Evolutionary conservation across 768 basidiomycete genomes (phyloP).

Genomic region (Mycena indigotica): DNA sequence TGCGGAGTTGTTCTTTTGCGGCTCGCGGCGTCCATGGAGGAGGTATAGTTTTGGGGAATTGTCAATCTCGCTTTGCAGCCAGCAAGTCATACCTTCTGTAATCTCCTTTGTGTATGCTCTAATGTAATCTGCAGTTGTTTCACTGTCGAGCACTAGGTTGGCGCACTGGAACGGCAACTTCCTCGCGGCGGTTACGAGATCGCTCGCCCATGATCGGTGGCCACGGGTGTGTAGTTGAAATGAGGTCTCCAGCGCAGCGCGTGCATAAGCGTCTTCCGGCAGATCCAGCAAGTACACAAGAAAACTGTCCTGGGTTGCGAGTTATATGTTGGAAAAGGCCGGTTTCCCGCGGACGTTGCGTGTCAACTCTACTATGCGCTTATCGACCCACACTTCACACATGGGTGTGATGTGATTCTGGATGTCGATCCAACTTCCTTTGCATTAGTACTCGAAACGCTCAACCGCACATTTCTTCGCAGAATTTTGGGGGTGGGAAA

Average conservation of each 20-base stretch:
- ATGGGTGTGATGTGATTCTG: constrained; percentile 23
- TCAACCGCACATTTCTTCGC: constrained; percentile 23
- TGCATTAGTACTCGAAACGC: constrained; percentile 5
- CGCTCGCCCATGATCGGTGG: constrained; percentile 5
- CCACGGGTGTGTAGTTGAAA: background rate
- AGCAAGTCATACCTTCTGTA: background rate
- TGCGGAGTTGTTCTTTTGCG: constrained; percentile 7
- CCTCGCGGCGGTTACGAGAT: constrained; percentile 1
- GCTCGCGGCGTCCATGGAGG: constrained; percentile 4
- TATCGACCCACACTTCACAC: constrained; percentile 26
- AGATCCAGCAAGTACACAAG: constrained; percentile 16
- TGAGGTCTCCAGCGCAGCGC: background rate
- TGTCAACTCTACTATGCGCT: constrained; percentile 23
- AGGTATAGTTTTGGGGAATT: constrained; percentile 7
- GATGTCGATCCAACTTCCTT: constrained; percentile 12
- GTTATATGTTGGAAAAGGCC: constrained; percentile 16
- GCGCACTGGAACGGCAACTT: constrained; percentile 2
- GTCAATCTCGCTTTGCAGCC: constrained; percentile 3
- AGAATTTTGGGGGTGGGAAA: constrained; percentile 23
- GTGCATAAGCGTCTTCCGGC: background rate
- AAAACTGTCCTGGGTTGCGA: constrained; percentile 7
- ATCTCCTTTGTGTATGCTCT: background rate
- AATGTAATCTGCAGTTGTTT: background rate
- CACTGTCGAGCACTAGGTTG: background rate
- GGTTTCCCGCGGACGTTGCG: constrained; percentile 16